Evolutionary conservation across 257 asterid species (phyloP), one percentile per base, ranked within the genome.

Genomic region (Agastache rugosa): DNA sequence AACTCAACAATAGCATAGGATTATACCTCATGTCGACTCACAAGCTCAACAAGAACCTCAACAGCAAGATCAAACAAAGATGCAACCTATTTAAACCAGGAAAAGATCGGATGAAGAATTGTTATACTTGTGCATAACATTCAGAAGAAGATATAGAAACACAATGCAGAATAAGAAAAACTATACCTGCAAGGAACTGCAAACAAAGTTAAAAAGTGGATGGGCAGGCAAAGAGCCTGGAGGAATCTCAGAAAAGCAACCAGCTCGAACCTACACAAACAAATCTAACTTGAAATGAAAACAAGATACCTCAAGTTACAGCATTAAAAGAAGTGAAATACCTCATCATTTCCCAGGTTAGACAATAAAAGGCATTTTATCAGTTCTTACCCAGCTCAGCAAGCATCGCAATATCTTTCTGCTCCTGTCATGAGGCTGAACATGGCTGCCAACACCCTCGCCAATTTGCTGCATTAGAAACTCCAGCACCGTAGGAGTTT

Each of bases 331-430:
- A 56, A 73, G 61, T 34, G 56, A 66, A 63, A 77, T 27, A 44
- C 70, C n/a, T 39, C 3, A 8, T 54, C 23, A 16, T 34, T 58
- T 50, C 51, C 72, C 53, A 60, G 59, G 58, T 74, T 67, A 37
- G 34, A 73, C 77, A 63, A 53, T 22, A 76, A 41, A 70, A 71
- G 63, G 48, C 39, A 41, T 64, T 51, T 74, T 22, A 44, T 71
- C 66, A 63, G 4, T 69, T 67, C 96, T 88, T 78, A 92, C 98
- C 98, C 98, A 92, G 83, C 98, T 92, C 69, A 90, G 78, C 85
- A 92, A 82, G 88, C 98, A 92, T 17, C 98, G 97, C 79, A 92
- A 74, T 77, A 88, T 84, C 86, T 92, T 92, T 67, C 86, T 87
- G 80, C 80, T 85, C 74, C 85, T 86, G 54, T 86, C 90, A 69